A percentile compares a stretch with the other conserved stretches of the same genome.
These are phyloP conservation scores for Candida pseudoglaebosa DNA, from an alignment of 805 yeast species.

Conservation along the genomic window DNA sequence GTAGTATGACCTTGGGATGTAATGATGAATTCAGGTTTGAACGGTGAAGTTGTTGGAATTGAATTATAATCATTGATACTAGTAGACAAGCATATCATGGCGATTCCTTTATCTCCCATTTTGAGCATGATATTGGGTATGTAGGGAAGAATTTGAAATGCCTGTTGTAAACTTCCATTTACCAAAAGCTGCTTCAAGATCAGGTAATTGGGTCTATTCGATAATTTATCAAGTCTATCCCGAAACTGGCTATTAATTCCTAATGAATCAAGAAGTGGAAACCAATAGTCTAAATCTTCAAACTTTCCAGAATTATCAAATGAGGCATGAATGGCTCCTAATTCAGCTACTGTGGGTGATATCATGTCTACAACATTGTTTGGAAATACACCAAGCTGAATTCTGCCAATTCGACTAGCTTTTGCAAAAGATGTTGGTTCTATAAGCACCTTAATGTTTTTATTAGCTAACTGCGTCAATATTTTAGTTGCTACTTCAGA, in stretches of 20 bases:
- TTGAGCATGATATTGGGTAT: slow-evolving; percentile 64
- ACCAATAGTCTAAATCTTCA: slow-evolving; percentile 64
- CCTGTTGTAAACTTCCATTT: slow-evolving; percentile 58
- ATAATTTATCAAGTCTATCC: slow-evolving; percentile 37
- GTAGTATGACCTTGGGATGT: slow-evolving; percentile 17
- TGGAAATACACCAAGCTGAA: slow-evolving; percentile 46
- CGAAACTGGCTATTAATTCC: slow-evolving; percentile 47
- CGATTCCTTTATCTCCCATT: slow-evolving; percentile 62
- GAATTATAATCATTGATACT: slow-evolving; percentile 27
- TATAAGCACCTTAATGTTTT: slow-evolving; percentile 36
- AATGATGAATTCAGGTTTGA: slow-evolving; percentile 20
- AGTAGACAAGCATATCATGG: slow-evolving; percentile 35
- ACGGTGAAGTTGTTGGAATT: slow-evolving; percentile 29
- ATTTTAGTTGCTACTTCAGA: slow-evolving; percentile 36
- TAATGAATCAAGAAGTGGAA: slow-evolving; percentile 62
- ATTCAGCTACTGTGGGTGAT: slow-evolving; percentile 70
- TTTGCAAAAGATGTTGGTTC: slow-evolving; percentile 81
- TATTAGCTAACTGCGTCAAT: slow-evolving; percentile 11
- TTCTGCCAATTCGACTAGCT: slow-evolving; percentile 43
- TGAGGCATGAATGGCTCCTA: slow-evolving; percentile 49
- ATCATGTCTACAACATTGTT: slow-evolving; percentile 41
- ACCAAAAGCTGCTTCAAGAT: slow-evolving; percentile 23
- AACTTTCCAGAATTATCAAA: slow-evolving; percentile 40
- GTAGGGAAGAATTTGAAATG: slow-evolving; percentile 70
- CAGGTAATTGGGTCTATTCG: slow-evolving; percentile 17